Percentiles rank a stretch among this genome's conserved stretches.
These are phyloP conservation scores for Podospora australis DNA, from an alignment of 495 filamentous ascomycete genomes.

Conservation along the genomic window DNA sequence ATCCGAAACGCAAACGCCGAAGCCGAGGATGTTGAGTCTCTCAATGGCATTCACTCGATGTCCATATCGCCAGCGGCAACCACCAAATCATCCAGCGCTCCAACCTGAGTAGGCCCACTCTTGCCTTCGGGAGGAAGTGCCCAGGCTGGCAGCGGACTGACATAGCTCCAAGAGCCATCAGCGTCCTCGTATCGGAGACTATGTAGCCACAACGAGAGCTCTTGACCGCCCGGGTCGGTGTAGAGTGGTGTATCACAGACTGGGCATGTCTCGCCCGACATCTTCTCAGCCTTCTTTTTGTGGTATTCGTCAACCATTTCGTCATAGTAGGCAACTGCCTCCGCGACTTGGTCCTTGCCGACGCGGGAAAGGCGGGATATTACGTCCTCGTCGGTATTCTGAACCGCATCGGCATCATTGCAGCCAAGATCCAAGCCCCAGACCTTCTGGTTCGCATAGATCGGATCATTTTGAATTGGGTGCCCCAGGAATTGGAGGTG, in stretches of 20 bases:
- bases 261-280: constrained; percentile 76
- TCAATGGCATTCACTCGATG: constrained; percentile 4
- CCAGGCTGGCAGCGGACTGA: constrained; percentile 79
- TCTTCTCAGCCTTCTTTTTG: constrained; percentile 79
- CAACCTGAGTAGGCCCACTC: constrained; percentile 53
- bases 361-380: constrained; percentile 78
- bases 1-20: too few relatives aligned
- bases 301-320: constrained; percentile 84
- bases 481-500: constrained; percentile 92
- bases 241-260: constrained; percentile 85
- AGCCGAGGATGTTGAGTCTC: background rate
- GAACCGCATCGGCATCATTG: constrained; percentile 55
- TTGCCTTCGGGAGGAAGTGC: constrained; percentile 65
- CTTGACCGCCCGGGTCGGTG: constrained; percentile 81
- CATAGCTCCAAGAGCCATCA: constrained; percentile 77
- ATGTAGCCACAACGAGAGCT: constrained; percentile 90
- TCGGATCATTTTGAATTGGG: constrained; percentile 93
- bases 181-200: constrained; percentile 79
- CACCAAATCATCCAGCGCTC: constrained; percentile 47
- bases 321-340: constrained; percentile 88
- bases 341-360: constrained; percentile 87
- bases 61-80: constrained; percentile 34
- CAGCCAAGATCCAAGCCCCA: constrained; percentile 76
- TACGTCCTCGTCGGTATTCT: constrained; percentile 78
- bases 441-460: constrained; percentile 88